These are phyloP conservation scores for Neurospora sp. DNA, from an alignment of 495 filamentous ascomycete genomes.

Conservation along the genomic window DNA sequence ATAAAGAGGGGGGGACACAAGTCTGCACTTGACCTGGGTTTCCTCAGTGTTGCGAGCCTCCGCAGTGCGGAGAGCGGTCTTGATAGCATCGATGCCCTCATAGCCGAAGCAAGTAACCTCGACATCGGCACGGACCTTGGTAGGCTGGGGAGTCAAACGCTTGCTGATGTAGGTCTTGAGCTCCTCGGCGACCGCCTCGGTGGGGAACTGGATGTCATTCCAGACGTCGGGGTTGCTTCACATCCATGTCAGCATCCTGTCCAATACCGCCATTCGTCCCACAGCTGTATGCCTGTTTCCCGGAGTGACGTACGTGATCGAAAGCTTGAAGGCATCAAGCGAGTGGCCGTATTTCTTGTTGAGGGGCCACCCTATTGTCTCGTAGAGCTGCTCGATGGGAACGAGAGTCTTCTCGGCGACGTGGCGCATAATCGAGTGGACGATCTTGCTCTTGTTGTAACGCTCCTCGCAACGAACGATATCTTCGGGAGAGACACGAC, in stretches of 20 bases:
- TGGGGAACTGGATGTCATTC: slow-evolving; percentile 84
- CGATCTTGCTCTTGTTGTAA: slow-evolving; percentile 99
- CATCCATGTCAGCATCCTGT: neutral
- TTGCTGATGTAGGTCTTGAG: slow-evolving; percentile 89
- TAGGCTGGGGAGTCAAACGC: slow-evolving; percentile 90
- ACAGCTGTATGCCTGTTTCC: neutral
- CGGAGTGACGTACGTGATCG: slow-evolving; percentile 68
- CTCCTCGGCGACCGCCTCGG: slow-evolving; percentile 74
- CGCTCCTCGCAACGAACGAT: slow-evolving; percentile 96
- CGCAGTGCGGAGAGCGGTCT: slow-evolving; percentile 74
- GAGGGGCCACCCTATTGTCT: slow-evolving; percentile 91
- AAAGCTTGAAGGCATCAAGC: slow-evolving; percentile 96
- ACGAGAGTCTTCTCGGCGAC: slow-evolving; percentile 93
- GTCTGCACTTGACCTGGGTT: slow-evolving; percentile 90
- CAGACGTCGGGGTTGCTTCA: slow-evolving; percentile 87
- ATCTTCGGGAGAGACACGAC: slow-evolving; percentile 93
- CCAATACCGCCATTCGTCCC: neutral
- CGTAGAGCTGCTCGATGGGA: slow-evolving; percentile 86
- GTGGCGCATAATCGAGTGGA: slow-evolving; percentile 95
- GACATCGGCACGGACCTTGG: slow-evolving; percentile 94
- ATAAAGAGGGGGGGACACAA: slow-evolving; percentile 91
- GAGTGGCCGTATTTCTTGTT: slow-evolving; percentile 96
- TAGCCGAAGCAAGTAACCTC: slow-evolving; percentile 98
- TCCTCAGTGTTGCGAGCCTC: slow-evolving; percentile 83
- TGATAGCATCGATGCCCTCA: slow-evolving; percentile 97